These are phyloP conservation scores for Porodaedalea pini DNA, from an alignment of 1,284 basidiomycete species.

Conservation along the genomic window DNA sequence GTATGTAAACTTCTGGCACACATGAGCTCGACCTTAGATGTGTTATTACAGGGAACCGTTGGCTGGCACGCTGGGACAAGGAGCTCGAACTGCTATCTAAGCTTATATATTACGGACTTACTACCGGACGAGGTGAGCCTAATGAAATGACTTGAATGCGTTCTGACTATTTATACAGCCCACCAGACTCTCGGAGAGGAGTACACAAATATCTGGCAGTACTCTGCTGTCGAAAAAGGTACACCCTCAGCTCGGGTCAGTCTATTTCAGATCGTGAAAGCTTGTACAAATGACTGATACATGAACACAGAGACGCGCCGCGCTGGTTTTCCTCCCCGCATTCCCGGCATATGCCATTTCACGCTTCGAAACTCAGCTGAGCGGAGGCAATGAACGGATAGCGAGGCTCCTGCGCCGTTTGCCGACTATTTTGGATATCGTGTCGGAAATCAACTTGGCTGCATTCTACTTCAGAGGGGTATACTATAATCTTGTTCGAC, in stretches of 20 bases:
- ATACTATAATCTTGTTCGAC: slow-evolving; percentile 73
- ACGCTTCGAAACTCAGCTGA: slow-evolving; percentile 42
- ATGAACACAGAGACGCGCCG: slow-evolving; percentile 37
- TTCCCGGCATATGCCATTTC: slow-evolving; percentile 59
- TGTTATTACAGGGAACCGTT: slow-evolving; percentile 67
- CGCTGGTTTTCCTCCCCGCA: slow-evolving; percentile 63
- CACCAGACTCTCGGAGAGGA: slow-evolving; percentile 86
- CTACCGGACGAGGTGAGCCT: slow-evolving; percentile 66
- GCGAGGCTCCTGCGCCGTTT: slow-evolving; percentile 41
- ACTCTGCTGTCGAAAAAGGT: slow-evolving; percentile 40
- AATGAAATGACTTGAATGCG: slow-evolving; percentile 12
- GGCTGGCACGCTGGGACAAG: slow-evolving; percentile 79
- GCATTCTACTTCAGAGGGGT: slow-evolving; percentile 77
- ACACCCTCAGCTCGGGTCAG: slow-evolving; percentile 38
- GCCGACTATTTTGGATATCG: slow-evolving; percentile 48
- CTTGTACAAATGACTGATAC: neutral
- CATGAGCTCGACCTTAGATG: neutral
- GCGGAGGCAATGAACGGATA: slow-evolving; percentile 33
- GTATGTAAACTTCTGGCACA: slow-evolving; percentile 39
- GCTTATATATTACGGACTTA: slow-evolving; percentile 72
- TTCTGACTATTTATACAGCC: slow-evolving; percentile 38
- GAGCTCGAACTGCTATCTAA: slow-evolving; percentile 74
- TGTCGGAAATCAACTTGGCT: slow-evolving; percentile 75
- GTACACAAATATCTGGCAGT: slow-evolving; percentile 84
- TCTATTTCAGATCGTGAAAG: neutral